A percentile compares a stretch with the other conserved stretches of the same genome.
Conservation (phyloP, 176 grass and related monocot genomes). For the Cenchrus purpureus region DNA sequence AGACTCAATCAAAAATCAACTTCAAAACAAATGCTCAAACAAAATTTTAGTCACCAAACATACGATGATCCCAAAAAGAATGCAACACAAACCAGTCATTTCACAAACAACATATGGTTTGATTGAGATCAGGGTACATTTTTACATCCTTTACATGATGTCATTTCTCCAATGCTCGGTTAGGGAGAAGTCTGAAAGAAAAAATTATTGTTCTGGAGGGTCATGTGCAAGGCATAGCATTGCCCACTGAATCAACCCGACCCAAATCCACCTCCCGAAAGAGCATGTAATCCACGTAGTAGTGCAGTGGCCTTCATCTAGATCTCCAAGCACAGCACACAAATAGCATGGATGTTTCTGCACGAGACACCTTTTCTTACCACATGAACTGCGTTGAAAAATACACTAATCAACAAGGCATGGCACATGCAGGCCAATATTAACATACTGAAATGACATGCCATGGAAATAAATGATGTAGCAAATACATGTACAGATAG, state of each 20-base stretch:
- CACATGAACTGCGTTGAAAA: constrained; percentile 37
- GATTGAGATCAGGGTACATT: constrained; percentile 41
- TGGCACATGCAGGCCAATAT: background rate
- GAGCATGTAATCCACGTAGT: constrained; percentile 39
- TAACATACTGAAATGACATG: background rate
- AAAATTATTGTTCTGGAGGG: constrained; percentile 34
- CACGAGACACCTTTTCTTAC: constrained; percentile 37
- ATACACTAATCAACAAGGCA: background rate
- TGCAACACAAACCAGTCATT: background rate
- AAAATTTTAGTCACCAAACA: background rate
- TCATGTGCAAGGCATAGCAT: constrained; percentile 20
- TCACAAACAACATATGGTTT: constrained; percentile 45
- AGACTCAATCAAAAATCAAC: background rate
- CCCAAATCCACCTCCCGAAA: constrained; percentile 23
- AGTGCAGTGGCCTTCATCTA: constrained; percentile 31
- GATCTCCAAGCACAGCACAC: constrained; percentile 41
- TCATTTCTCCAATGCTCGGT: constrained; percentile 45
- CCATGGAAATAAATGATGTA: background rate
- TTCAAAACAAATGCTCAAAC: background rate
- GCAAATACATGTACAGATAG: background rate
- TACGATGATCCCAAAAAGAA: background rate
- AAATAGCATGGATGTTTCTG: constrained; percentile 45
- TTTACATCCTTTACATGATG: constrained; percentile 65
- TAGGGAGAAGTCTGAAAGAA: constrained; percentile 39
- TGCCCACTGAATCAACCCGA: background rate